Percentiles rank a stretch among this genome's conserved stretches.
Conservation (phyloP, 495 filamentous ascomycete species). For the Penicillium macrosclerotiorum region DNA sequence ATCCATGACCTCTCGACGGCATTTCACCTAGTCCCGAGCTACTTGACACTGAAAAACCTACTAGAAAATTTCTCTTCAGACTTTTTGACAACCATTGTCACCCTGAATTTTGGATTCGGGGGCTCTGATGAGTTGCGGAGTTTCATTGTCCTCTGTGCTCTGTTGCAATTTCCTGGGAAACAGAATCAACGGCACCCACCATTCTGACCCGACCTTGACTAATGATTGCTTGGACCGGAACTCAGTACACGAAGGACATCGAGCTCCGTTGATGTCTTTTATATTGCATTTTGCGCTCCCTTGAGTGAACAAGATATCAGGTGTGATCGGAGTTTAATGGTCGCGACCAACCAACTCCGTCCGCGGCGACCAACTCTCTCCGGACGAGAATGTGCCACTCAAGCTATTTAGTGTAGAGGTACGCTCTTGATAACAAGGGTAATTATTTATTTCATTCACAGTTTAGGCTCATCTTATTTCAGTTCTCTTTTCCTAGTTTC, state of each 20-base stretch:
- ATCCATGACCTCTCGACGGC: neutral
- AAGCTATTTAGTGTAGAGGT: neutral
- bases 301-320: too few species aligned
- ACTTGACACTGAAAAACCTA: constrained; percentile 1
- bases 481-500: neutral
- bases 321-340: neutral
- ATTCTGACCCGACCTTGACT: too few species aligned
- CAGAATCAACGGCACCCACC: too few species aligned
- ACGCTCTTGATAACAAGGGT: too few species aligned
- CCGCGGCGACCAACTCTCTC: neutral
- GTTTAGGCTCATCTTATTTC: neutral
- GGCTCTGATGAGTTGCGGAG: constrained; percentile 9
- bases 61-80: constrained; percentile 1
- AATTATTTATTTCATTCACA: too few species aligned
- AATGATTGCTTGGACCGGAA: neutral
- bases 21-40: neutral
- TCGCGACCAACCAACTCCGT: neutral
- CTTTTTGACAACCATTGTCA: neutral
- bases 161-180: neutral
- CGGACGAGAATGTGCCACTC: neutral
- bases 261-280: neutral
- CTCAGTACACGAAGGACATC: neutral
- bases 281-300: too few species aligned
- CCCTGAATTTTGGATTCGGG: neutral
- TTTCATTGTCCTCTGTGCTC: constrained; percentile 11